Percentiles rank a stretch among this genome's conserved stretches.
Evolutionary conservation across 2,329 filamentous ascomycete species (phyloP).

Genomic region (Ophiostoma sp.): DNA sequence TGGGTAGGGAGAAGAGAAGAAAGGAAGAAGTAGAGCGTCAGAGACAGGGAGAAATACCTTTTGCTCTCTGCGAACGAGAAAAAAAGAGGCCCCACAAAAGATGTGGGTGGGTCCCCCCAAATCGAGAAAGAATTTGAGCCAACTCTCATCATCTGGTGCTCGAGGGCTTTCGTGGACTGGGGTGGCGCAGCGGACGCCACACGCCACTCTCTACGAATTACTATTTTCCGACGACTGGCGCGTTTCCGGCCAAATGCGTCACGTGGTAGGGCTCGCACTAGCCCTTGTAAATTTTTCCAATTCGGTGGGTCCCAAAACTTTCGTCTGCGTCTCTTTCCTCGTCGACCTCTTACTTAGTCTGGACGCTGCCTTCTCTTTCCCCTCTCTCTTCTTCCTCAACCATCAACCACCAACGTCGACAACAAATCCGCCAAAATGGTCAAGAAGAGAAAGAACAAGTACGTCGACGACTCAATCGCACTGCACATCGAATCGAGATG

Average conservation of each 20-base stretch:
- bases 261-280: slow-evolving; percentile 13
- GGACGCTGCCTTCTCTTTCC: slow-evolving; percentile 7
- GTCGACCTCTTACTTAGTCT: slow-evolving; percentile 9
- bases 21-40: background rate
- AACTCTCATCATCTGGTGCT: background rate
- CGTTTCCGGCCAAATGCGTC: background rate
- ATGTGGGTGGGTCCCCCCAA: slow-evolving; percentile 2
- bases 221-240: background rate
- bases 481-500: slow-evolving; percentile 28
- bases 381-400: slow-evolving; percentile 18
- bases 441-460: slow-evolving; percentile 46
- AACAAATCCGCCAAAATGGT: slow-evolving; percentile 28
- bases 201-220: too few relatives aligned
- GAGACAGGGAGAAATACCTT: slow-evolving; percentile 5
- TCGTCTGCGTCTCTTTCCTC: background rate
- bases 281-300: slow-evolving; percentile 16
- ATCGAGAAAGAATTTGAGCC: background rate
- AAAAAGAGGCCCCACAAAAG: background rate
- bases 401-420: slow-evolving; percentile 17
- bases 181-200: background rate
- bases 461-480: slow-evolving; percentile 30
- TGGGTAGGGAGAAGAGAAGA: slow-evolving; percentile 20
- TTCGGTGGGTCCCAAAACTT: slow-evolving; percentile 2
- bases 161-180: background rate
- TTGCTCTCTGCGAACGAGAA: slow-evolving; percentile 6